Evolutionary conservation across 768 basidiomycete genomes (phyloP), one percentile per base, ranked within the genome.

Genomic region (Termitomyces sp.): DNA sequence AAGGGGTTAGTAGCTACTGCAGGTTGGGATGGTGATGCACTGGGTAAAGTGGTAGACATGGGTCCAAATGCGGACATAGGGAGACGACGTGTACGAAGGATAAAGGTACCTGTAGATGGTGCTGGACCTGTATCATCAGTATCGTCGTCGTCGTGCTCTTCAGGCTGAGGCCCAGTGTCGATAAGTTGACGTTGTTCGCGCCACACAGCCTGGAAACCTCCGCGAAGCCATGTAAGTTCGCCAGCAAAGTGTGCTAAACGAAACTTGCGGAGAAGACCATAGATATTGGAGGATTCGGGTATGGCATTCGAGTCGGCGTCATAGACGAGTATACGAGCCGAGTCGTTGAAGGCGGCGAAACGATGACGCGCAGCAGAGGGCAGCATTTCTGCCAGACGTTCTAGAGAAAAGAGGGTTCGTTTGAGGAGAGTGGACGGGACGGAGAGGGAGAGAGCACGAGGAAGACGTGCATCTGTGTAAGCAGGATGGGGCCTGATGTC

Each of bases 341-440:
- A 82, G 20, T 76, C 69, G 9, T 71, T 72, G 86, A 89, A 92
- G 2, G 75, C 66, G 13, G 78, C 70, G 65, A 95, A 91, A 55
- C 79, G 78, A 33, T 75, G 68, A 32, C 88, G 82, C 10, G 88
- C 79, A 10, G 78, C 66, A 40, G 71, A 59, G 9, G 89, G 82
- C n/a, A 98, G 81, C 88, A 95, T 95, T 27, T 84, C 84, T 7
- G 82, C 75, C 27, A 98, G 81, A 42, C 86, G 86, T 42, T 84
- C 78, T 9, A 96, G 80, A 27, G 91, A 87, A 75, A 94, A 96
- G 3, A 87, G 79, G 1, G 94, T 94, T 0, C 95, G 87, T 62
- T 93, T 94, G 68, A 98, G 87, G 22, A 98, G 87, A 0, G 95
- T 98, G 3, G 95, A 94, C 1, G 96, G 95, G 5, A 97, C 91